phyloP scores from a whole-genome alignment of 23 red algal species.

The Cyanidiococcus yangmingshanensis region DNA sequence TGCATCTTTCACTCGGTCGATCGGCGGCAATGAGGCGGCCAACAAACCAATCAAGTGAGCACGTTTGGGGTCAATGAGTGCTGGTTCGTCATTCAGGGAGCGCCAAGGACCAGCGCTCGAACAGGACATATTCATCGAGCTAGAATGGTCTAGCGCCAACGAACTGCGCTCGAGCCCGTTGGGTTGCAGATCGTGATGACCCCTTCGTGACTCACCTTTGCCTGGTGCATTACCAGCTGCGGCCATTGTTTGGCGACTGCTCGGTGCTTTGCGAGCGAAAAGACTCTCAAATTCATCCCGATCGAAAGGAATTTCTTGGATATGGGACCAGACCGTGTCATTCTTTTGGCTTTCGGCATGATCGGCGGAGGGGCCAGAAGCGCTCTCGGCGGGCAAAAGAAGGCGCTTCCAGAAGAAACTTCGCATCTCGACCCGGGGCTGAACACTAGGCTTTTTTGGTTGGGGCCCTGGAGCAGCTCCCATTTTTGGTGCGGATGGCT shows the following conservation, averaged over 20 bases:
- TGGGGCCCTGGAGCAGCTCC: not conserved
- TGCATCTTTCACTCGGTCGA: constrained; percentile 1
- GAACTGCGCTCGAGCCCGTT: not conserved
- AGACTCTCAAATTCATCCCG: constrained; percentile 22
- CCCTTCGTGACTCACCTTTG: not conserved
- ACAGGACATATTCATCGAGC: not conserved
- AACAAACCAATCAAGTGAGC: constrained; percentile 26
- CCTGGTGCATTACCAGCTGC: not conserved
- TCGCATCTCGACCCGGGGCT: constrained; percentile 16
- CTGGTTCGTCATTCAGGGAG: not conserved
- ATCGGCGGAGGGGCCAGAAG: not conserved
- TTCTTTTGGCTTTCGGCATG: not conserved
- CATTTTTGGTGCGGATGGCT: not conserved
- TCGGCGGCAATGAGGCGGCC: constrained; percentile 21
- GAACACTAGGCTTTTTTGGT: constrained; percentile 16
- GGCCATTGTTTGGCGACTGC: not conserved
- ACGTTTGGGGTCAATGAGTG: constrained; percentile 18
- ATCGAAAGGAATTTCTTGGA: constrained; percentile 22
- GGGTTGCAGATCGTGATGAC: not conserved
- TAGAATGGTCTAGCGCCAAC: not conserved
- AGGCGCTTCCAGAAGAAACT: constrained; percentile 29
- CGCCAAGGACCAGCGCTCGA: not conserved
- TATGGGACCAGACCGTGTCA: constrained; percentile 15
- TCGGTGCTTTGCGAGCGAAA: constrained; percentile 20
- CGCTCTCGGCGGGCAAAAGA: constrained; percentile 1